Evolutionary conservation across 441 rosid species (phyloP), one percentile per base, ranked within the genome.

Genomic region (Corymbia calophylla): DNA sequence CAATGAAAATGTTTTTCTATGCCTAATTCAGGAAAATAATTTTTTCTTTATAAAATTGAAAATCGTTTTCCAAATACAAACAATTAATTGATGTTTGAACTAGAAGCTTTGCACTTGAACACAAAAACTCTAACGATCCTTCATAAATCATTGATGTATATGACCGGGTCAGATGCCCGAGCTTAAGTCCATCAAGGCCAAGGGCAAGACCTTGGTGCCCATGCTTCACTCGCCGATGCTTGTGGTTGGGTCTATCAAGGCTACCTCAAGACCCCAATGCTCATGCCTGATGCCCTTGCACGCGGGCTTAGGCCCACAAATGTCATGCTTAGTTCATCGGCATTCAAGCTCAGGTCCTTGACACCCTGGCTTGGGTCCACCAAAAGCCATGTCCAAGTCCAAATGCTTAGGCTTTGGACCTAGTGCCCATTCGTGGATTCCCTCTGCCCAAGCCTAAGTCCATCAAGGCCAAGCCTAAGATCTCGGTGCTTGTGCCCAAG

Each of bases 171-270:
- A 12, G 17, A 16, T 53, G 53, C 18, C 0, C 0, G 1, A 62
- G 32, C 35, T 17, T n/a, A 3, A 62, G 15, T 62, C 70, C 35
- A 62, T 13, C 17, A 14, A 62, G 35, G 15, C 14, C 0, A 14
- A 8, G 70, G 18, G 32, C 0, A 0, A 2, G 70, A 29, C 14
- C 18, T 31, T n/a, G 15, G 35, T 29, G 35, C 70, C 9, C 5
- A 0, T 62, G 19, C 35, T 3, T 0, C 18, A n/a, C 32, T 62
- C 29, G 8, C 1, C 0, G 0, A 14, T 14, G 18, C 32, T n/a
- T 9, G 0, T 4, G 2, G 17, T 62, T 62, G 5, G 70, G 70
- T 62, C 35, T 1, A 29, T 62, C 32, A 62, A 62, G 35, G 35
- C 70, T 5, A 5, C 25, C n/a, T 58, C 64, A 58, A 58, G 64